Evolutionary conservation across 208 protist species (phyloP).

Genomic region (Leishmania lainsoni): DNA sequence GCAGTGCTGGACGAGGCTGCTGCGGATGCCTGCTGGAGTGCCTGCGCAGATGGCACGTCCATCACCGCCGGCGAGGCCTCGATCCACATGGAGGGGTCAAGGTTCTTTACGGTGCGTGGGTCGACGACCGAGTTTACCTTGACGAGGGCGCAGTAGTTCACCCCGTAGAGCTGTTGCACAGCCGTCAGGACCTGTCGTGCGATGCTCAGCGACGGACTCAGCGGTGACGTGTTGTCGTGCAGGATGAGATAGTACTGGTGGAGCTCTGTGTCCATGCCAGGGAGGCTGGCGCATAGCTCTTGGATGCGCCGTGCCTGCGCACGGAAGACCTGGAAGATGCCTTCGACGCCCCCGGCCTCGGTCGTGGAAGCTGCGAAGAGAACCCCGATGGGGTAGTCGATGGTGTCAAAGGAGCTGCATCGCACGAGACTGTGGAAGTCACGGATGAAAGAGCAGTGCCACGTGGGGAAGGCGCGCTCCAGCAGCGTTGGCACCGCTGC

Average conservation of each 20-base stretch:
- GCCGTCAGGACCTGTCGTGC: conserved; percentile 42
- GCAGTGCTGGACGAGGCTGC: too few species aligned
- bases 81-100: conserved; percentile 72
- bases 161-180: conserved; percentile 56
- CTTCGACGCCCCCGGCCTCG: conserved; percentile 55
- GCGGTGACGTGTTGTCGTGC: conserved; percentile 62
- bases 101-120: conserved; percentile 48
- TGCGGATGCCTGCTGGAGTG: conserved; percentile 22
- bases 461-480: conserved; percentile 60
- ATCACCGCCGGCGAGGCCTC: conserved; percentile 62
- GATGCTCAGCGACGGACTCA: conserved; percentile 39
- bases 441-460: conserved; percentile 59
- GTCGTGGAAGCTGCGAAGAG: conserved; percentile 65
- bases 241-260: conserved; percentile 74
- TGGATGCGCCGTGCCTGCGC: conserved; percentile 38
- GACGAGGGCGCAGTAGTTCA: conserved; percentile 60
- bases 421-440: conserved; percentile 68
- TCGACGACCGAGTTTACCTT: conserved; percentile 69
- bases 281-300: conserved; percentile 48
- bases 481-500: conserved; percentile 41
- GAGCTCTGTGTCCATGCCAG: conserved; percentile 72
- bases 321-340: conserved; percentile 49
- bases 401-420: conserved; percentile 72
- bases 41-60: conserved; percentile 61
- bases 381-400: conserved; percentile 79